Conservation (phyloP, 2,329 filamentous ascomycete species). For the Aureobasidium uvarum region DNA sequence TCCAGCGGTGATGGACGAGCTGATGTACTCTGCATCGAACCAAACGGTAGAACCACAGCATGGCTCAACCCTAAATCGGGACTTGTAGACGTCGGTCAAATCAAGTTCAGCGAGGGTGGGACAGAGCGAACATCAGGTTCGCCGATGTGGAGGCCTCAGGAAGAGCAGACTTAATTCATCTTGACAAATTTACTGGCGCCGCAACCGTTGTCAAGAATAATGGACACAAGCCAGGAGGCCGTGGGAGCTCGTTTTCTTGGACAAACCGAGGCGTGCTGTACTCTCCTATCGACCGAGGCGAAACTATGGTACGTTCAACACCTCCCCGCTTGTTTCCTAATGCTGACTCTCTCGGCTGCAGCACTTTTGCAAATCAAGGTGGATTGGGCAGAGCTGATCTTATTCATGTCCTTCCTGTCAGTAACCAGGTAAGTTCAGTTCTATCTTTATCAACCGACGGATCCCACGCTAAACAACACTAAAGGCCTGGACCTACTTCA, state of each 20-base stretch:
- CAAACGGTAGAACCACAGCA: not conserved
- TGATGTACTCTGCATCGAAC: not conserved
- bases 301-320: not conserved
- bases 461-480: too few relatives aligned
- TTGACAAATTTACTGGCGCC: not conserved
- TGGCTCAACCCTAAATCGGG: constrained; percentile 26
- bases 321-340: too few relatives aligned
- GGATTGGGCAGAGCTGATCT: not conserved
- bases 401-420: not conserved
- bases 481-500: not conserved
- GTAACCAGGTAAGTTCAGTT: not conserved
- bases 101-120: constrained; percentile 27
- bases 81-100: constrained; percentile 24
- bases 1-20: not conserved
- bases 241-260: not conserved
- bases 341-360: not conserved
- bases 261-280: not conserved
- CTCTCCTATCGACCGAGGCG: not conserved
- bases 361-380: not conserved
- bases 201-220: not conserved
- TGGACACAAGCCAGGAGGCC: not conserved
- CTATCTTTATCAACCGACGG: too few relatives aligned
- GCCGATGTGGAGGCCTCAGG: constrained; percentile 29
- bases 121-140: constrained; percentile 27
- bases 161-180: constrained; percentile 16